Conservation (phyloP, 2,329 filamentous ascomycete genomes). For the Colletotrichum musae region DNA sequence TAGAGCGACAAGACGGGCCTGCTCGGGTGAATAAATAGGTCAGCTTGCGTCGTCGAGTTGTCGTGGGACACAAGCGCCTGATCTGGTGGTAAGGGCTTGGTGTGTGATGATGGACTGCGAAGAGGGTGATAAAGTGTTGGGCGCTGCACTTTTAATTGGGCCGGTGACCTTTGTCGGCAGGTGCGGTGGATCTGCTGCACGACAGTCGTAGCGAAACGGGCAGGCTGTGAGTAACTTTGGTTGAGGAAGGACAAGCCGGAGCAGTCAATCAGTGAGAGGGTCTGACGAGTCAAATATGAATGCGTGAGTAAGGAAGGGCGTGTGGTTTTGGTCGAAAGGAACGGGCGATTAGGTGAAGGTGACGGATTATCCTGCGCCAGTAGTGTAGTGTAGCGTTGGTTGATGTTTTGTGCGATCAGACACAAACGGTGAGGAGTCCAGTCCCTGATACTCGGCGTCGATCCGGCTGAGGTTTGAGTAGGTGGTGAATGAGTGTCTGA, state of each 20-base stretch:
- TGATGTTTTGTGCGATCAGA: slow-evolving; percentile 21
- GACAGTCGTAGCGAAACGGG: slow-evolving; percentile 39
- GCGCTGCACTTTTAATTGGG: slow-evolving; percentile 38
- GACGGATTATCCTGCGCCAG: slow-evolving; percentile 20
- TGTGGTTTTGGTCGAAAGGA: slow-evolving; percentile 11
- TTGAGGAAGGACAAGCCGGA: slow-evolving; percentile 9
- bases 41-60: slow-evolving; percentile 11
- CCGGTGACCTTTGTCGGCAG: slow-evolving; percentile 29
- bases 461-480: slow-evolving; percentile 18
- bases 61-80: slow-evolving; percentile 31
- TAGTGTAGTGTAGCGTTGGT: slow-evolving; percentile 1
- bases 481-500: slow-evolving; percentile 15
- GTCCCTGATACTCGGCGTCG: slow-evolving; percentile 34
- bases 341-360: slow-evolving; percentile 29
- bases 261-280: slow-evolving; percentile 20
- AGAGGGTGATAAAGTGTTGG: slow-evolving; percentile 23
- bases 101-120: slow-evolving; percentile 24
- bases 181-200: slow-evolving; percentile 37
- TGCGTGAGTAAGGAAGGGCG: slow-evolving; percentile 18
- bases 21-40: slow-evolving; percentile 10
- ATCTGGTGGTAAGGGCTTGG: slow-evolving; percentile 23
- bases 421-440: slow-evolving; percentile 41
- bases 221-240: slow-evolving; percentile 10
- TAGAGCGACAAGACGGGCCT: background rate
- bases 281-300: slow-evolving; percentile 13